These are phyloP conservation scores for Tricholoma terreum DNA, from an alignment of 768 basidiomycete genomes.

Conservation along the genomic window DNA sequence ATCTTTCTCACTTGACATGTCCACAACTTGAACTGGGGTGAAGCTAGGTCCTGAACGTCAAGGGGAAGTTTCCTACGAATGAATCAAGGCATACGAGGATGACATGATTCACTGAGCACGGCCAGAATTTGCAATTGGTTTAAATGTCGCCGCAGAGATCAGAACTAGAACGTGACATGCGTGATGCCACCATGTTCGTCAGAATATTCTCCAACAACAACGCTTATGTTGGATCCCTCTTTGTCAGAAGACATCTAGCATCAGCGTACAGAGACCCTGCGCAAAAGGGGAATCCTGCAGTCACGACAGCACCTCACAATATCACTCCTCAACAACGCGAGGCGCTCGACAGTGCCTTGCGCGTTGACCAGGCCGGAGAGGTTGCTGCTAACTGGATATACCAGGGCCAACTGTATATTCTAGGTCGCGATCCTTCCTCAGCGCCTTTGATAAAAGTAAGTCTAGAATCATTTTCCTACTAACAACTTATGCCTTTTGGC, in stretches of 20 bases:
- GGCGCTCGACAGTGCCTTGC: slow-evolving; percentile 62
- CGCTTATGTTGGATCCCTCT: neutral
- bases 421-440: slow-evolving; percentile 54
- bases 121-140: neutral
- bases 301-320: slow-evolving; percentile 52
- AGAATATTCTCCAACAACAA: neutral
- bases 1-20: slow-evolving; percentile 66
- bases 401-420: slow-evolving; percentile 75
- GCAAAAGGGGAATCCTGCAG: slow-evolving; percentile 34
- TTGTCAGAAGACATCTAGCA: slow-evolving; percentile 18
- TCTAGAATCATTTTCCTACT: slow-evolving; percentile 3
- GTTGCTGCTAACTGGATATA: slow-evolving; percentile 97
- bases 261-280: slow-evolving; percentile 48
- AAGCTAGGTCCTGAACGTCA: slow-evolving; percentile 39
- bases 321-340: slow-evolving; percentile 48
- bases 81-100: slow-evolving; percentile 33
- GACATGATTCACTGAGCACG: too few species aligned
- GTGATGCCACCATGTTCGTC: neutral
- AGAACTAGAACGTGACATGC: neutral
- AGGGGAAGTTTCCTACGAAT: neutral
- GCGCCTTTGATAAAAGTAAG: slow-evolving; percentile 74
- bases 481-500: slow-evolving; percentile 1
- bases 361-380: slow-evolving; percentile 96
- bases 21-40: slow-evolving; percentile 51
- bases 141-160: too few species aligned